phyloP scores from a whole-genome alignment of 2,329 filamentous ascomycete species.

The Cadophora sp. region DNA sequence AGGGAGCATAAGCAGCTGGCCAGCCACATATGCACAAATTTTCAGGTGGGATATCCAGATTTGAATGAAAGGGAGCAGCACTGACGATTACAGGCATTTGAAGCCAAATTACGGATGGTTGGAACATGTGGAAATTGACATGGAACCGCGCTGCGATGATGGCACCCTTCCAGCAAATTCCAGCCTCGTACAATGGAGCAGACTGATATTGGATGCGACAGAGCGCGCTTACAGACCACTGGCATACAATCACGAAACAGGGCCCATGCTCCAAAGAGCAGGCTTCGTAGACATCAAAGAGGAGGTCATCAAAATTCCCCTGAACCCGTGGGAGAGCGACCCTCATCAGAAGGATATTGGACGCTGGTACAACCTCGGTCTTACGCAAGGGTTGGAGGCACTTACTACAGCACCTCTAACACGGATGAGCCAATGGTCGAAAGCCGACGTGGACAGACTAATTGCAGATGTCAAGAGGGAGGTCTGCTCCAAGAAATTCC shows the following conservation, averaged over 20 bases:
- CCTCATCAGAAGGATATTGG: constrained; percentile 71
- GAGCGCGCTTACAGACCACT: constrained; percentile 69
- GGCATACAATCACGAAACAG: constrained; percentile 66
- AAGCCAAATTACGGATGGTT: constrained; percentile 77
- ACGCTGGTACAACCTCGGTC: constrained; percentile 82
- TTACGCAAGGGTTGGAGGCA: constrained; percentile 75
- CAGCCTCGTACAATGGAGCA: constrained; percentile 71
- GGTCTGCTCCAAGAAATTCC: constrained; percentile 70
- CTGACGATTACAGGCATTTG: constrained; percentile 65
- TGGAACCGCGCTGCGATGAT: constrained; percentile 75
- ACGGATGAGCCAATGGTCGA: constrained; percentile 65
- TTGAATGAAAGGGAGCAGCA: not conserved
- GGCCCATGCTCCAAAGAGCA: constrained; percentile 65
- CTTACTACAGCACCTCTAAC: constrained; percentile 77
- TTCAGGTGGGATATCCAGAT: constrained; percentile 59
- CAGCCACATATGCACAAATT: constrained; percentile 72
- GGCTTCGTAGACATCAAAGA: constrained; percentile 85
- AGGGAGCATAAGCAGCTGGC: constrained; percentile 81
- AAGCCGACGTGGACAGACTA: constrained; percentile 68
- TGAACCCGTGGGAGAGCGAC: constrained; percentile 76
- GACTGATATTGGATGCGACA: constrained; percentile 72
- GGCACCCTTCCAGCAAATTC: constrained; percentile 63
- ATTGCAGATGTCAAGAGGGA: constrained; percentile 69
- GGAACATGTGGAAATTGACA: constrained; percentile 91
- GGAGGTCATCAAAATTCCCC: constrained; percentile 70